Evolutionary conservation across 345 rosid genomes (phyloP), one percentile per base, ranked within the genome.

Genomic region (Moringa oleifera): DNA sequence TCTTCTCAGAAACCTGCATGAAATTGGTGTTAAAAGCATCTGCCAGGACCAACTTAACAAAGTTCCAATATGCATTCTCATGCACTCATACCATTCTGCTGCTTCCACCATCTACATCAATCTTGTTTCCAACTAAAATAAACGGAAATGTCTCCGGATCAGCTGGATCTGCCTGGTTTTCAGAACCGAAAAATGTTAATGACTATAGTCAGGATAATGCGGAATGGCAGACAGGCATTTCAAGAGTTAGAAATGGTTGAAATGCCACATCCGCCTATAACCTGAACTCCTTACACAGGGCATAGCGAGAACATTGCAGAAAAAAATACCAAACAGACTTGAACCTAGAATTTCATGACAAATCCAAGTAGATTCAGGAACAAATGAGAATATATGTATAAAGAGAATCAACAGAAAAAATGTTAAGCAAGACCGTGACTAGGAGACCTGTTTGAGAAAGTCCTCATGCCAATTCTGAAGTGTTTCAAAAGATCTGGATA

Each of bases 51-150:
- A 65, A 19, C 16, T 10, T 6, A 33, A 12, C 53, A 45, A 25
- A 18, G 41, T 54, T n/a, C 23, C 28, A 2, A 12, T 13, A 7
- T 28, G n/a, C 17, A 2, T 25, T 8, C 28, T 46, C 0, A 6
- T 41, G 46, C 62, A 20, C 65, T n/a, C 75, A n/a, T 82, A 84
- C 90, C 86, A 55, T 81, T 74, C 88, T 67, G 70, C 84, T 81
- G 67, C 45, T 78, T 72, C 95, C 98, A 19, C 97, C 97, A 61
- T 85, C 85, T 10, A 77, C 18, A 58, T 92, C 98, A 18, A 76
- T 74, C 81, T 92, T 89, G 79, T 89, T 89, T 28, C 98, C 97
- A 0, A 89, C 69, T 70, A 92, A 16, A 65, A 89, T 31, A 51
- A 92, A 92, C 0, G 97, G 97, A 61, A 84, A 87, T 2, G 78